Percentiles rank a stretch among this genome's conserved stretches.
These are phyloP conservation scores for Mortierella sp. DNA, from an alignment of 371 early-diverging fungal species.

Conservation along the genomic window DNA sequence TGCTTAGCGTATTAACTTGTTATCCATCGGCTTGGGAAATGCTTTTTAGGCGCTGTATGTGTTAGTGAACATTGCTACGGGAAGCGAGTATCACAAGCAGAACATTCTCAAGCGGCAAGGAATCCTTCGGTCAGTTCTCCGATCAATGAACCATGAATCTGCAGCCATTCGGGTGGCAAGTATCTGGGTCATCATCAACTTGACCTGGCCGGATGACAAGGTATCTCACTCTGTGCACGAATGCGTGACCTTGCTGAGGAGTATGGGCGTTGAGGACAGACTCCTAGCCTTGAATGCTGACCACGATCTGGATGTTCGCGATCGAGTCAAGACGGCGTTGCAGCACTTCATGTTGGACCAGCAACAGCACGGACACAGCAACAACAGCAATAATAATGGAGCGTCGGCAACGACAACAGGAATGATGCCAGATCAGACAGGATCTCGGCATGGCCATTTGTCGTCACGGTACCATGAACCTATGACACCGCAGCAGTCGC, in stretches of 20 bases:
- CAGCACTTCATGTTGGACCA: conserved; percentile 63
- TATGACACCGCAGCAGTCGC: not conserved
- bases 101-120: conserved; percentile 70
- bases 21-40: not conserved
- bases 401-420: not conserved
- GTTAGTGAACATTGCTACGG: conserved; percentile 82
- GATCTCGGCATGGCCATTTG: not conserved
- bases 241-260: conserved; percentile 61
- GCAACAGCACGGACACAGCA: conserved; percentile 27
- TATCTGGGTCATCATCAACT: conserved; percentile 86
- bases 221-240: conserved; percentile 47
- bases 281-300: conserved; percentile 69
- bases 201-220: conserved; percentile 83
- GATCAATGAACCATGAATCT: conserved; percentile 73
- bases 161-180: conserved; percentile 80
- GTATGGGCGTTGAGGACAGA: conserved; percentile 73
- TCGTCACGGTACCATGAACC: not conserved
- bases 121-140: conserved; percentile 69
- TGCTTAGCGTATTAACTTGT: not conserved
- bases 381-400: not conserved
- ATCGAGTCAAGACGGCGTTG: conserved; percentile 80
- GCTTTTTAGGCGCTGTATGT: conserved; percentile 71
- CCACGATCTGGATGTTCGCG: conserved; percentile 78
- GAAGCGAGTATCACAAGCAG: conserved; percentile 76
- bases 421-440: not conserved